Base-by-base conservation (phyloP, 768 basidiomycete species). In the Leucosporidium yakuticum region DNA sequence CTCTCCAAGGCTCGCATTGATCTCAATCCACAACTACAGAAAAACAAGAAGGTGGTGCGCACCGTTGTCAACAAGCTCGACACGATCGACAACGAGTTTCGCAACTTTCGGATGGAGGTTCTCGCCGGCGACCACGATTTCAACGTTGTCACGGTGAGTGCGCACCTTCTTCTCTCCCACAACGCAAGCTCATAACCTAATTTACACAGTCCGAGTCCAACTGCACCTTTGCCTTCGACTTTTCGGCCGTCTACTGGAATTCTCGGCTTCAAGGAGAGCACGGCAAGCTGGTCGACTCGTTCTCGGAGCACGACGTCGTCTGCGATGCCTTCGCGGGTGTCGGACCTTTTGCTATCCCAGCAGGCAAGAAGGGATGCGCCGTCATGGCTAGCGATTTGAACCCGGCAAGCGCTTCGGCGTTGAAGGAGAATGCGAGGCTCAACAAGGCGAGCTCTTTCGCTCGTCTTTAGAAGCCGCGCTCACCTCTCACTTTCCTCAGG, bases 261-360 rank as follows among this genome's bases (percentile, higher is more conserved):
- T 95, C 94, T 21, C 87, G 96, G 48, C 81, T 99, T 47, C 89
- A 91, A 65, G 86, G 87, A 6, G 96, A 99, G 76, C 96, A 99
- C 76, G 85, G 86, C 32, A 87, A 94, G 4, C 82, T 99, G 21
- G 89, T 98, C 51, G 77, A 83, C 23, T 72, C 82, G 47, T 94
- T 97, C 79, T 77, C 83, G 32, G 21, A 59, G 3, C 83, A 86
- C 31, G 90, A 91, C 62, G 84, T 98, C 25, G 79, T 98, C 29
- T 93, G 86, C 4, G 96, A 99, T 77, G 92, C 90, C 36, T 94
- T 98, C 77, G 96, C 96, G 0, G 96, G 96, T 20, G 94, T 99
- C 3, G 96, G 96, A 2, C 96, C 96, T 0, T 99, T 99, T 77
- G 89, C 91, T 12, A 79, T 98, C 11, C 96, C 96, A 4, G 89